phyloP scores from a whole-genome alignment of 441 rosid genomes.

The Melastoma candidum region DNA sequence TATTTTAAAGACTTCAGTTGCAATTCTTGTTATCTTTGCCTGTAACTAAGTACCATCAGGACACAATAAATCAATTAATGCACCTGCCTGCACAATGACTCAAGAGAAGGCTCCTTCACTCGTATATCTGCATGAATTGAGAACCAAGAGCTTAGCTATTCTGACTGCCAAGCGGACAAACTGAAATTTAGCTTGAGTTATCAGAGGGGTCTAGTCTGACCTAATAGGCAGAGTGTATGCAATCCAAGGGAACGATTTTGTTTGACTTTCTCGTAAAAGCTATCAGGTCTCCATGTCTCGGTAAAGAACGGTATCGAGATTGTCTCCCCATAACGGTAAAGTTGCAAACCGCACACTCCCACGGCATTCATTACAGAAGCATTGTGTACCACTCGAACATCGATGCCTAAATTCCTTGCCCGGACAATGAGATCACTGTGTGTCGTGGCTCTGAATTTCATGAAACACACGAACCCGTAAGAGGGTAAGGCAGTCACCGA shows the following conservation, averaged over 20 bases:
- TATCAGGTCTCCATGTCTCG: slow-evolving; percentile 83
- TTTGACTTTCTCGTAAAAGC: slow-evolving; percentile 78
- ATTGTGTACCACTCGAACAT: slow-evolving; percentile 73
- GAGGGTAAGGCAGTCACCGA: background rate
- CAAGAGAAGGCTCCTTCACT: slow-evolving; percentile 88
- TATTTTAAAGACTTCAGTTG: slow-evolving; percentile 1
- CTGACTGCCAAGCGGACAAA: background rate
- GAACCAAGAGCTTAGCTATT: background rate
- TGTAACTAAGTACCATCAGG: background rate
- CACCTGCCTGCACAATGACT: slow-evolving; percentile 68
- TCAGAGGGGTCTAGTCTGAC: slow-evolving; percentile 21
- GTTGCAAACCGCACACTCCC: slow-evolving; percentile 85
- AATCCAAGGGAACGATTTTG: slow-evolving; percentile 58
- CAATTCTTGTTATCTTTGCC: background rate
- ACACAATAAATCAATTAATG: background rate
- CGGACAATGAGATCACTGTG: slow-evolving; percentile 86
- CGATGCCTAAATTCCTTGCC: slow-evolving; percentile 62
- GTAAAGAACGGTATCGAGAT: slow-evolving; percentile 84
- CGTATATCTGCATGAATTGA: slow-evolving; percentile 50
- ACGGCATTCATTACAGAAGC: slow-evolving; percentile 95
- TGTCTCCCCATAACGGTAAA: slow-evolving; percentile 89
- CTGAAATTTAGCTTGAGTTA: background rate
- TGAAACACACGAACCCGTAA: slow-evolving; percentile 4
- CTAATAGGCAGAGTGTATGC: slow-evolving; percentile 85
- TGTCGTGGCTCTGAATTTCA: slow-evolving; percentile 70